Conservation (phyloP, 1,139 yeast genomes). For the Kodamaea sp. region DNA sequence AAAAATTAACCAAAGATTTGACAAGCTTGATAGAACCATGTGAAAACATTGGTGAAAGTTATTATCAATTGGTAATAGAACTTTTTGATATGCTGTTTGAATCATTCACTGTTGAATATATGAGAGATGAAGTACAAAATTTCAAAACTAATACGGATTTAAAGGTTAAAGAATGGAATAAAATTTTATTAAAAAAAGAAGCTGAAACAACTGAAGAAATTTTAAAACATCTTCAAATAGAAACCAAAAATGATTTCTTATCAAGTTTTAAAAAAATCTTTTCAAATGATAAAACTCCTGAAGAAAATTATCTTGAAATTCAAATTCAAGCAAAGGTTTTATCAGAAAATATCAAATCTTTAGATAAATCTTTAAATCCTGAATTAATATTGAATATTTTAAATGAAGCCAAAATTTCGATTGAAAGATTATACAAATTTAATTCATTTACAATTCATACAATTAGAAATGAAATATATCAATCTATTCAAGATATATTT, state of each 20-base stretch:
- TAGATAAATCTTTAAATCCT: conserved; percentile 39
- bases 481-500: conserved; percentile 56
- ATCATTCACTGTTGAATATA: conserved; percentile 46
- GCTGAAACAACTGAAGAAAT: conserved; percentile 40
- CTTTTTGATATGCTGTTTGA: conserved; percentile 50
- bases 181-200: conserved; percentile 33
- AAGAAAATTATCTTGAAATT: conserved; percentile 33
- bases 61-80: conserved; percentile 30
- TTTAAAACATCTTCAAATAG: conserved; percentile 38
- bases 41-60: conserved; percentile 34
- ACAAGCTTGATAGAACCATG: conserved; percentile 26
- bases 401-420: conserved; percentile 36
- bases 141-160: conserved; percentile 27
- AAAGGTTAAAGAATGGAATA: conserved; percentile 34
- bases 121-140: conserved; percentile 39
- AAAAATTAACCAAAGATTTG: conserved; percentile 24
- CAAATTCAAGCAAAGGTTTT: conserved; percentile 44
- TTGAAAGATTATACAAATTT: conserved; percentile 33
- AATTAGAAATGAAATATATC: conserved; percentile 28
- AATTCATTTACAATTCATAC: conserved; percentile 33
- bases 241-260: conserved; percentile 45
- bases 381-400: conserved; percentile 37
- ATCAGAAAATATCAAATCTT: conserved; percentile 41
- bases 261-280: conserved; percentile 63
- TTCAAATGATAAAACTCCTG: conserved; percentile 33